These are phyloP conservation scores for Pontederia paniculata DNA, from an alignment of 176 grass and related monocot genomes.

Conservation along the genomic window DNA sequence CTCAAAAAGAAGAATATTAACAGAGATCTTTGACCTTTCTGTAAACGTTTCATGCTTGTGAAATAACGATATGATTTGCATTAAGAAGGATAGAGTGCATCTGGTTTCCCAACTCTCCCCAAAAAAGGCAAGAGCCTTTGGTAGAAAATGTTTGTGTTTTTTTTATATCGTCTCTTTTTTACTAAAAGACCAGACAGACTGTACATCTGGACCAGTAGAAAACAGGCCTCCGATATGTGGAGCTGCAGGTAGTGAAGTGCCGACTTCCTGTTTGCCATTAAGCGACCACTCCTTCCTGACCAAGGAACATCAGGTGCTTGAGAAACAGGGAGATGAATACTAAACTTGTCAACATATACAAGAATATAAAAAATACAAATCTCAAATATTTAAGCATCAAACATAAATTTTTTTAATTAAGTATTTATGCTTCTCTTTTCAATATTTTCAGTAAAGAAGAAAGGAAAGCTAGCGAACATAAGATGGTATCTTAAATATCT, in stretches of 20 bases:
- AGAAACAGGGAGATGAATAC: not conserved
- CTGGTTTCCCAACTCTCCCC: slow-evolving; percentile 1
- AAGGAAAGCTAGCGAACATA: too few species aligned
- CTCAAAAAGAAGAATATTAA: too few species aligned
- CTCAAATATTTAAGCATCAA: not conserved
- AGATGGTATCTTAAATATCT: too few species aligned
- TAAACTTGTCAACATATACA: not conserved
- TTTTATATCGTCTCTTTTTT: slow-evolving; percentile 40
- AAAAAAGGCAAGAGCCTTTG: slow-evolving; percentile 11
- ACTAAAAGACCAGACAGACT: slow-evolving; percentile 73
- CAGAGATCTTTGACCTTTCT: too few species aligned
- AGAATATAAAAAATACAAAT: too few species aligned
- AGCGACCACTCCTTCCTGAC: slow-evolving; percentile 39
- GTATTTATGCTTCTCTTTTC: too few species aligned
- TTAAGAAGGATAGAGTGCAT: not conserved
- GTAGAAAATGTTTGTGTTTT: too few species aligned
- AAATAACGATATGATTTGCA: slow-evolving; percentile 22
- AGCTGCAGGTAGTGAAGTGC: slow-evolving; percentile 20
- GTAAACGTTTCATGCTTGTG: slow-evolving; percentile 4
- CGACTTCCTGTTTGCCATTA: slow-evolving; percentile 40
- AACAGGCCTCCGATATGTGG: slow-evolving; percentile 40
- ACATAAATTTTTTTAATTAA: too few species aligned
- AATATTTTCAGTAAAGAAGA: too few species aligned
- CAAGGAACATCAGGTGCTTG: not conserved
- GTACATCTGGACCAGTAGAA: slow-evolving; percentile 52